phyloP scores from a whole-genome alignment of 805 yeast species.

The Brettanomyces sp. region DNA sequence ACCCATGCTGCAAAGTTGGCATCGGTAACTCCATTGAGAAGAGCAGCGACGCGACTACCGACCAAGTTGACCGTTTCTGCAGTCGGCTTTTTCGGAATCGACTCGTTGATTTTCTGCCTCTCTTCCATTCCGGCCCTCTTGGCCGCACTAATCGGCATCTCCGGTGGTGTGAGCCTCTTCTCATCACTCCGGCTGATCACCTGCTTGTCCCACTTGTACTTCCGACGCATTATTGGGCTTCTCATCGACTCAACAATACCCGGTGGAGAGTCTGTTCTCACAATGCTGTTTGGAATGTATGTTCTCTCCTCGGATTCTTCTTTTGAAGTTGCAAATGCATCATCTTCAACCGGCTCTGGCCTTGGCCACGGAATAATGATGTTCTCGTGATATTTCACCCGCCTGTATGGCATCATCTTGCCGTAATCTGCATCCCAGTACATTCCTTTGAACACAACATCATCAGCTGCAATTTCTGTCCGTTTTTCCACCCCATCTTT shows the following conservation, averaged over 20 bases:
- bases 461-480: conserved; percentile 72
- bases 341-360: conserved; percentile 51
- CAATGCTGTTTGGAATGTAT: conserved; percentile 58
- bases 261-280: conserved; percentile 59
- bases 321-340: conserved; percentile 46
- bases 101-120: conserved; percentile 34
- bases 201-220: conserved; percentile 46
- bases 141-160: conserved; percentile 63
- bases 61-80: conserved; percentile 35
- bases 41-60: conserved; percentile 31
- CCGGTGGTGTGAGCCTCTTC: conserved; percentile 54
- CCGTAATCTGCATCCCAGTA: conserved; percentile 71
- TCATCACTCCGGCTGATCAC: conserved; percentile 51
- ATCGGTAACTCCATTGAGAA: conserved; percentile 24
- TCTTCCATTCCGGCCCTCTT: conserved; percentile 56
- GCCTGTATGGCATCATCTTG: conserved; percentile 67
- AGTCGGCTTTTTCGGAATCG: conserved; percentile 30
- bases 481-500: conserved; percentile 44
- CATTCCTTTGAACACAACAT: conserved; percentile 54
- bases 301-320: conserved; percentile 61
- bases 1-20: conserved; percentile 23
- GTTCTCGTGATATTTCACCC: conserved; percentile 58
- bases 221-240: conserved; percentile 58
- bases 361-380: conserved; percentile 86
- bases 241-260: conserved; percentile 57